A percentile compares a stretch with the other conserved stretches of the same genome.
phyloP scores from a whole-genome alignment of 805 yeast genomes.

The Ogataea allantospora region DNA sequence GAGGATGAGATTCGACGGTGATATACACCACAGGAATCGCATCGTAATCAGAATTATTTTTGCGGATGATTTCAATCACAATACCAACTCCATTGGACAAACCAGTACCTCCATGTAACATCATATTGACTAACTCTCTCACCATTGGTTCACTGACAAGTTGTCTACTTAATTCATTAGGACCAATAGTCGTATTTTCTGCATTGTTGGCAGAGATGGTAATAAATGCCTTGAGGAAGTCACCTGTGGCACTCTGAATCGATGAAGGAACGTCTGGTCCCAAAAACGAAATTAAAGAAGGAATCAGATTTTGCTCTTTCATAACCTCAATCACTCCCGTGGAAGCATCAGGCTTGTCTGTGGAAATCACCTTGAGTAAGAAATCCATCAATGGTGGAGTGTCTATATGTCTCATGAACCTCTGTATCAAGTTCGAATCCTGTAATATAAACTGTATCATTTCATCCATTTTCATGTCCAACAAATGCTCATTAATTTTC shows the following conservation, averaged over 20 bases:
- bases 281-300: conserved; percentile 67
- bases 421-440: conserved; percentile 69
- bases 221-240: conserved; percentile 88
- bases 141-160: conserved; percentile 75
- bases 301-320: conserved; percentile 69
- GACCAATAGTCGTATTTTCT: conserved; percentile 90
- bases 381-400: conserved; percentile 95
- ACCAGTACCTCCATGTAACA: conserved; percentile 83
- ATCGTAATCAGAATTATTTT: conserved; percentile 95
- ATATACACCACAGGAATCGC: conserved; percentile 79
- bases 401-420: conserved; percentile 82
- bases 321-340: conserved; percentile 82
- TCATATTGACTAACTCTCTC: conserved; percentile 64
- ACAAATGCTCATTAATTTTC: conserved; percentile 84
- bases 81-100: conserved; percentile 93
- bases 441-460: conserved; percentile 68
- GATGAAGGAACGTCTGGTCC: conserved; percentile 66
- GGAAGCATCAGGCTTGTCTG: conserved; percentile 87
- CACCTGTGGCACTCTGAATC: conserved; percentile 91
- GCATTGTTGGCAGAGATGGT: conserved; percentile 92
- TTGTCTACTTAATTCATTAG: conserved; percentile 90
- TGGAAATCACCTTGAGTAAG: conserved; percentile 80
- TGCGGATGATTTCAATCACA: conserved; percentile 88
- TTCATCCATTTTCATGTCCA: conserved; percentile 85
- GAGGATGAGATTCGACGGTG: conserved; percentile 86